Evolutionary conservation across 2,329 filamentous ascomycete genomes (phyloP).

Genomic region (Huntiella decipiens): DNA sequence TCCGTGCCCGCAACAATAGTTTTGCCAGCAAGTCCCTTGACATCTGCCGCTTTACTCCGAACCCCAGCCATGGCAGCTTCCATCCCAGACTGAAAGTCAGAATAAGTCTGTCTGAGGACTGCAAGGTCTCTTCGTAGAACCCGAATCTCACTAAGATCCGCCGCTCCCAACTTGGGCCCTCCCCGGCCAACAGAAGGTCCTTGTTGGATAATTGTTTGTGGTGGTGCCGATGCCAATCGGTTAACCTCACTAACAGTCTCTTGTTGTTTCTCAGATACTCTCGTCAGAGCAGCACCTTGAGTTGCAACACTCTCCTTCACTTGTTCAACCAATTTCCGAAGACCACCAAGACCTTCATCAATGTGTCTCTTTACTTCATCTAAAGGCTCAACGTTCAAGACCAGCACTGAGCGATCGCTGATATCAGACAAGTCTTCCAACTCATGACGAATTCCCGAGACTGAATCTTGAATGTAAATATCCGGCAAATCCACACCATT

Average conservation of each 20-base stretch:
- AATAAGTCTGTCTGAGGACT: constrained; percentile 81
- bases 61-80: constrained; percentile 72
- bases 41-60: constrained; percentile 58
- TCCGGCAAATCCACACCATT: constrained; percentile 86
- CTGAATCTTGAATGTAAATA: constrained; percentile 91
- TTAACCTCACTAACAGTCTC: constrained; percentile 80
- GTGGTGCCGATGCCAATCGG: constrained; percentile 29
- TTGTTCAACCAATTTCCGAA: constrained; percentile 69
- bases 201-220: constrained; percentile 17
- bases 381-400: constrained; percentile 76
- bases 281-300: constrained; percentile 63
- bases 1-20: constrained; percentile 52
- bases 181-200: constrained; percentile 3
- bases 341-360: constrained; percentile 68
- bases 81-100: constrained; percentile 74
- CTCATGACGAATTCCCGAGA: constrained; percentile 93
- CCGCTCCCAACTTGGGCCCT: constrained; percentile 30
- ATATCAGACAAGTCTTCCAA: constrained; percentile 83
- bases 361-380: constrained; percentile 96
- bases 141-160: constrained; percentile 61
- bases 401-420: constrained; percentile 88
- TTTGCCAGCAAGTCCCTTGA: constrained; percentile 59
- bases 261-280: constrained; percentile 77
- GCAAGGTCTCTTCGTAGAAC: constrained; percentile 73
- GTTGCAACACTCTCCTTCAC: constrained; percentile 70